Conservation (phyloP, 208 protist genomes). For the Strigomonas galati region DNA sequence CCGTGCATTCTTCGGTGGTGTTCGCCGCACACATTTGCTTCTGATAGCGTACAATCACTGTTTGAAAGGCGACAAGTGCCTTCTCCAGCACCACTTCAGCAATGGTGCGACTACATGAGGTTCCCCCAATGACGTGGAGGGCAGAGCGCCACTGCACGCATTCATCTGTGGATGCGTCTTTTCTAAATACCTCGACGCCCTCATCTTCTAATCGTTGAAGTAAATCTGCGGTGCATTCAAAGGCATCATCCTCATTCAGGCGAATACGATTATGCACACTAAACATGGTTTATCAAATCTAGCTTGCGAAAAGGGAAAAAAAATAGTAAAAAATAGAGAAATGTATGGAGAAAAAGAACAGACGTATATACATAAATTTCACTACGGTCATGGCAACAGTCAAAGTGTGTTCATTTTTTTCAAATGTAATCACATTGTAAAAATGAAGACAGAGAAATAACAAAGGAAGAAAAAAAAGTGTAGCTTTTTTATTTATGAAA, state of each 20-base stretch:
- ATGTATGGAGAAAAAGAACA: conserved; percentile 1
- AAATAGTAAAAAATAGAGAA: conserved; percentile 12
- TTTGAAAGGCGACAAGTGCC: conserved; percentile 16
- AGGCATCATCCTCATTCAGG: conserved; percentile 20
- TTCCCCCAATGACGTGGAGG: neutral
- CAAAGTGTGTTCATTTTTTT: no score
- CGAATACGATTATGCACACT: no score
- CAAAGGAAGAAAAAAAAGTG: neutral
- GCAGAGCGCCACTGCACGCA: conserved; percentile 13
- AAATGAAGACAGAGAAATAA: conserved; percentile 12
- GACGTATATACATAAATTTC: neutral
- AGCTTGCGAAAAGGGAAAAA: no score
- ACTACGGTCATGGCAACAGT: neutral
- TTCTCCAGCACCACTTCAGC: conserved; percentile 23
- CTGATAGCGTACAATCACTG: conserved; percentile 22
- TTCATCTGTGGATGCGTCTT: conserved; percentile 26
- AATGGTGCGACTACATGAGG: conserved; percentile 10
- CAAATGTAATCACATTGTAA: conserved; percentile 5
- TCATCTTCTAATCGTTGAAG: conserved; percentile 15
- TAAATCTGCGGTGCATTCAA: conserved; percentile 8
- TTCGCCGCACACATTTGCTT: neutral
- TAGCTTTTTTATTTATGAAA: conserved; percentile 13
- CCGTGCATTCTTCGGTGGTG: neutral
- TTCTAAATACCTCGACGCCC: conserved; percentile 13
- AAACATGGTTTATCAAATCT: neutral